Evolutionary conservation across 192 early-diverging fungal species (phyloP), one percentile per base, ranked within the genome.

Genomic region (Helicostylum pulchrum): DNA sequence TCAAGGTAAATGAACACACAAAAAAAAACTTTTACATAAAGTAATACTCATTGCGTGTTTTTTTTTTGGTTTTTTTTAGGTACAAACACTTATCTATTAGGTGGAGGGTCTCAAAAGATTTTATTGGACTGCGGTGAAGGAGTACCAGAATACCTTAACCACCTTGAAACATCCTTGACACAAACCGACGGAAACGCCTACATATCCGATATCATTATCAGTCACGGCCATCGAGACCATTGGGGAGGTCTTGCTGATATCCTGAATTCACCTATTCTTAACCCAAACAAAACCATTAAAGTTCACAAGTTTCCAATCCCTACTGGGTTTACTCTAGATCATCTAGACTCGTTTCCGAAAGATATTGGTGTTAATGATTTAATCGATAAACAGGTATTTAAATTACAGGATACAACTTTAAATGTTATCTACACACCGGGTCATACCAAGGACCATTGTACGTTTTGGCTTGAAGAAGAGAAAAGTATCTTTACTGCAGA

Each of bases 61-160:
- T 66, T 66, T 17, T 7, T 43, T 20, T 46, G 46, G n/a, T n/a
- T n/a, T n/a, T n/a, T n/a, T 62, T 0, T 42, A 87, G 85, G 83
- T 30, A 93, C 94, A 48, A 96, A 96, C 71, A 93, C 88, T 0
- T 96, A 94, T 63, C 34, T 96, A 9, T 73, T 96, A 42, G 94
- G 94, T 21, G 77, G 76, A n/a, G 94, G 94, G 1, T 23, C 71
- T 14, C 69, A 73, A 44, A 86, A 90, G 47, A 60, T 91, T 3
- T 77, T 96, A 3, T 66, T 96, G 0, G 94, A 94, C 59, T 86
- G 88, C 3, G 92, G 91, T 36, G 88, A 92, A 45, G 94, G 94
- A 20, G 72, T 87, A 15, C 80, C 88, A 0, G 86, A 80, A 19
- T 96, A 90, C 72, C 67, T 83, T 17, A 63, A 67, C 0, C 57